Conservation (phyloP, 345 rosid genomes). For the Isatis tinctoria region DNA sequence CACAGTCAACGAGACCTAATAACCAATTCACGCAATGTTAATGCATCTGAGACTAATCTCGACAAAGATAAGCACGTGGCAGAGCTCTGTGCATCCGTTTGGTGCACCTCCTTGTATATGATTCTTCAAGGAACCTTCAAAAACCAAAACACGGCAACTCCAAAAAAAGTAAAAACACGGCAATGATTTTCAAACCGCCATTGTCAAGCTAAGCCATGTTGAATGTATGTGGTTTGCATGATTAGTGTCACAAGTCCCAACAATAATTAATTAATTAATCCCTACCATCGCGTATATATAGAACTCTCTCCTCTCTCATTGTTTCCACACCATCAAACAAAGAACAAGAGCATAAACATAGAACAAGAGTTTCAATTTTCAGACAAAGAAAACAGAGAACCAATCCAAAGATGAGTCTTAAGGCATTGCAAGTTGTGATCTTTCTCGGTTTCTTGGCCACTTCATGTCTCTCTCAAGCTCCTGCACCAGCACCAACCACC, state of each 20-base stretch:
- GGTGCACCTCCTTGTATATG: conserved; percentile 24
- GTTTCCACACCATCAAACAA: conserved; percentile 14
- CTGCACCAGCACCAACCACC: conserved; percentile 41
- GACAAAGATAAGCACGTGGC: background rate
- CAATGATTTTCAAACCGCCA: conserved; percentile 19
- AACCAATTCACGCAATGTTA: background rate
- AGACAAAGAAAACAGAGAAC: background rate
- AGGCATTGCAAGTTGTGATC: conserved; percentile 44
- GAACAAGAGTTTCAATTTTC: background rate
- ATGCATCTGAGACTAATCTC: background rate
- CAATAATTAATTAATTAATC: background rate
- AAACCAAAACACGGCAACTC: conserved; percentile 24
- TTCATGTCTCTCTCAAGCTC: conserved; percentile 71
- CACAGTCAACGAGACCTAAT: background rate
- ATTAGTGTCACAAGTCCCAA: conserved; percentile 11
- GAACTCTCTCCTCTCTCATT: conserved; percentile 24
- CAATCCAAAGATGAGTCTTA: conserved; percentile 39
- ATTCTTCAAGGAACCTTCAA: conserved; percentile 31
- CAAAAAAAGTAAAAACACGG: background rate
- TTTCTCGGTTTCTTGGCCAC: conserved; percentile 63
- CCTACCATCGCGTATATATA: conserved; percentile 21
- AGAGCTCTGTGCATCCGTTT: conserved; percentile 4
- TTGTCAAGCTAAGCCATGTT: conserved; percentile 28
- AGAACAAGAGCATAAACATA: background rate
- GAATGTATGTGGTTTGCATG: conserved; percentile 20